These are phyloP conservation scores for Neurospora sp. DNA, from an alignment of 495 filamentous ascomycete species.

Conservation along the genomic window DNA sequence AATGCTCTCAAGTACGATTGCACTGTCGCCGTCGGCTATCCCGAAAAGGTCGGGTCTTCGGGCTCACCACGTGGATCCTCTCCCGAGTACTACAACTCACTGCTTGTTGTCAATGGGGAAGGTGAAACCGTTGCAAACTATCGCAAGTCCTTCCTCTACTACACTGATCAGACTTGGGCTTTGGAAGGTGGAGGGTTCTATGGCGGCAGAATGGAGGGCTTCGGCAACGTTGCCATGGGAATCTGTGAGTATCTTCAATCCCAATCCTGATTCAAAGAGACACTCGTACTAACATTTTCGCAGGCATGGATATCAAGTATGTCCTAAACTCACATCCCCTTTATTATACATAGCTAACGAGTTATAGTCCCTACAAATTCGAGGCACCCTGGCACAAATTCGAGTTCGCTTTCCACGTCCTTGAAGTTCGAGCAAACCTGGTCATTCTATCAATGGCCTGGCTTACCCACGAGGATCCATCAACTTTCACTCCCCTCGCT, in stretches of 20 bases:
- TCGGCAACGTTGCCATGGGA: conserved; percentile 64
- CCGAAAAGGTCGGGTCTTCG: conserved; percentile 50
- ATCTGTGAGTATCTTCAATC: conserved; percentile 57
- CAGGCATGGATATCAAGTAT: conserved; percentile 63
- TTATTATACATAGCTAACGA: not conserved
- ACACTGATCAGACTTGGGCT: conserved; percentile 89
- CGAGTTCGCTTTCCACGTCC: conserved; percentile 73
- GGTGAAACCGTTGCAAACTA: conserved; percentile 74
- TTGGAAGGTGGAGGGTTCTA: conserved; percentile 63
- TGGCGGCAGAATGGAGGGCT: conserved; percentile 35
- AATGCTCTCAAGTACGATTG: conserved; percentile 65
- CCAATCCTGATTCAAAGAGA: too few species aligned
- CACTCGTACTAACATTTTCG: conserved; percentile 1
- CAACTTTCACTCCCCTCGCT: conserved; percentile 30
- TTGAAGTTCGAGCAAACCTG: conserved; percentile 54
- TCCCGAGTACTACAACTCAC: conserved; percentile 67
- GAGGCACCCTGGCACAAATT: conserved; percentile 65
- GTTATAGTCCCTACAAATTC: conserved; percentile 41
- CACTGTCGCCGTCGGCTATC: conserved; percentile 82
- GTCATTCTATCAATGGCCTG: conserved; percentile 86
- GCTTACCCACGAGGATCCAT: conserved; percentile 52
- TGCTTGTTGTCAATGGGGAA: conserved; percentile 61
- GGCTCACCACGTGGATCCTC: conserved; percentile 26
- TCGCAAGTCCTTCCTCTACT: conserved; percentile 82
- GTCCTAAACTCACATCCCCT: not conserved